Conservation (phyloP, 1,284 basidiomycete genomes). For the Cutaneotrichosporon sp. region DNA sequence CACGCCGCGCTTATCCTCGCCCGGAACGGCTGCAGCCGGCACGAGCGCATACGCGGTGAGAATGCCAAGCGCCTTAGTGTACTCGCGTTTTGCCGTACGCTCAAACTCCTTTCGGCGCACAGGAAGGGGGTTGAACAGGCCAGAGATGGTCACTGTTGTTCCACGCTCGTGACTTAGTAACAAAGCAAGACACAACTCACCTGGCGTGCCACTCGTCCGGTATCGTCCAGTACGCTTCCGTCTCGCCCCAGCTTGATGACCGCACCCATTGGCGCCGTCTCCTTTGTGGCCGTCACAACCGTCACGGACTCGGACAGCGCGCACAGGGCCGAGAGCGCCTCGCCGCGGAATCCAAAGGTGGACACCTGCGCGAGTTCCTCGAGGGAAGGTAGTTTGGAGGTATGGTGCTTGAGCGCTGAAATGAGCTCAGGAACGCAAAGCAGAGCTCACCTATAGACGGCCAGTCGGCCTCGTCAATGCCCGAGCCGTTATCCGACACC, state of each 20-base stretch:
- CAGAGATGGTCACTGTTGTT: slow-evolving; percentile 71
- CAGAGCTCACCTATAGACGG: slow-evolving; percentile 60
- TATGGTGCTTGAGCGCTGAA: slow-evolving; percentile 82
- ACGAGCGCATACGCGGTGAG: slow-evolving; percentile 88
- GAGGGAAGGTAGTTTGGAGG: slow-evolving; percentile 80
- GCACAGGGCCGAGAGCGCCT: slow-evolving; percentile 89
- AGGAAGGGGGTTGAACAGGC: slow-evolving; percentile 75
- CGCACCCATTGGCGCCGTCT: slow-evolving; percentile 69
- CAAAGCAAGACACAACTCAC: slow-evolving; percentile 49
- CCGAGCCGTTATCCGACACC: slow-evolving; percentile 87
- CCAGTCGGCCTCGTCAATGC: slow-evolving; percentile 73
- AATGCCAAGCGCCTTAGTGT: slow-evolving; percentile 72
- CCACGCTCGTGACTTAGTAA: slow-evolving; percentile 58
- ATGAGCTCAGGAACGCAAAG: background rate
- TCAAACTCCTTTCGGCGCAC: slow-evolving; percentile 90
- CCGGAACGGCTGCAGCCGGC: slow-evolving; percentile 51
- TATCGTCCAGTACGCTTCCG: slow-evolving; percentile 56
- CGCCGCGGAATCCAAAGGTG: slow-evolving; percentile 94
- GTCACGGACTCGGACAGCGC: slow-evolving; percentile 68
- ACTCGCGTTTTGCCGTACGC: slow-evolving; percentile 84
- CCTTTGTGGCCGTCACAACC: slow-evolving; percentile 66
- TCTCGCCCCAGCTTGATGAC: slow-evolving; percentile 64
- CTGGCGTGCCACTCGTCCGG: slow-evolving; percentile 64
- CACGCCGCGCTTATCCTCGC: slow-evolving; percentile 51
- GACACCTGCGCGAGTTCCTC: slow-evolving; percentile 66